Evolutionary conservation across 2,329 filamentous ascomycete species (phyloP), one percentile per base, ranked within the genome.

Genomic region (Monosporascus ibericus): DNA sequence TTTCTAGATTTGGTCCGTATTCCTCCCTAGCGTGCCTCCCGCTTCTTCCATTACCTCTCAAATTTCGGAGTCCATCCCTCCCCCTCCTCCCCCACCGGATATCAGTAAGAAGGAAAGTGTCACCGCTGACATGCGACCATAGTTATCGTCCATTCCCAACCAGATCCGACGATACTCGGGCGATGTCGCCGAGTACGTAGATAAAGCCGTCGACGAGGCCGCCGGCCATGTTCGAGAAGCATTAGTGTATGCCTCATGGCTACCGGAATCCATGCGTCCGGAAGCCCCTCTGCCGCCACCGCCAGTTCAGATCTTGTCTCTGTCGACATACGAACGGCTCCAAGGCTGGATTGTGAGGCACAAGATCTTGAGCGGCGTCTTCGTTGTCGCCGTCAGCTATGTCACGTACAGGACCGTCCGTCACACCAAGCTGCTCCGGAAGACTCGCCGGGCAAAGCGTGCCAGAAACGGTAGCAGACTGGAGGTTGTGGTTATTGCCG

Each of bases 401-500:
- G 69, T 76, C 18, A 72, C 75, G 22, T 85, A 81, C 67, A 73
- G 73, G 53, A 70, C 72, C 25, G 78, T 81, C 56, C 70, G 72
- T 53, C 75, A 67, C 50, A 75, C 70, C 51, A 76, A 84, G 52
- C 81, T 82, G 54, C 76, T 80, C 51, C 83, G 81, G 54, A 88
- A 85, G 67, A 80, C 79, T 50, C 82, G 92, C 58, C 82, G 90
- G 57, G 94, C 92, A 11, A 86, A 80, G 71, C 84, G 88, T 51
- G 88, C 90, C 3, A 79, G 80, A 48, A 95, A 90, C 72, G 94
- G 94, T 24, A 90, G 89, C 4, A 81, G 94, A 50, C 84, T 86
- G 58, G 94, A 99, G 70, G 92, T 97, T 5, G 75, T 84, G 67
- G 88, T 97, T 27, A 81, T 97, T 56, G 91, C 91, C 22, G 92